Base-by-base conservation (phyloP, 208 protist species). In the Novymonas esmeraldas region DNA sequence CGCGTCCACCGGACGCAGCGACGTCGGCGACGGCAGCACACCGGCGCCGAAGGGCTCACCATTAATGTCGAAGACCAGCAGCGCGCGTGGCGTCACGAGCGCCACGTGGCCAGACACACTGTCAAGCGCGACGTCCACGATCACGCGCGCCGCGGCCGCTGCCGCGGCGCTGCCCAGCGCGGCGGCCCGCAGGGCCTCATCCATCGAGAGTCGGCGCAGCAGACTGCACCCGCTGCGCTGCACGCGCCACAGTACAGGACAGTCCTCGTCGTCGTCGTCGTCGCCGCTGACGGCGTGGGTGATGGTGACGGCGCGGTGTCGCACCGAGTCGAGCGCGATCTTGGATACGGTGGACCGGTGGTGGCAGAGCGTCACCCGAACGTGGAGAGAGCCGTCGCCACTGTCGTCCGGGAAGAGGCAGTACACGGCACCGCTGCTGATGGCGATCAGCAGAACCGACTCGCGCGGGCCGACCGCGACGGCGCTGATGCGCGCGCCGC, bases 171-270 rank as follows among this genome's bases (percentile, higher is more conserved):
- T 64, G 29, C 60, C 36, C 7, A 14, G 52, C 16, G 42, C 34
- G 10, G 26, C 44, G 6, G n/a, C 52, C 1, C 68, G 76, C 54
- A 89, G 64, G 28, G 79, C 50, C 5, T 24, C 11, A 7, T 57
- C 29, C 10, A 87, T 34, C 38, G 80, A 49, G 1, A 94, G 79
- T 0, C 68, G 68, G 52, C 79, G 63, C 45, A 94, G 50, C 42
- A 84, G 76, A 29, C 10, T 67, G 44, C 64, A 71, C 11, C 76
- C 76, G 24, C 63, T 74, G 20, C 77, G 86, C 59, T 91, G 85
- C 50, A 96, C 73, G 9, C 87, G 82, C 87, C 91, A 94, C 41
- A 96, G 73, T 41, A 88, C 71, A 6, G 91, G 88, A n/a, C n/a
- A n/a, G n/a, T n/a, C n/a, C n/a, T n/a, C n/a, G n/a, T n/a, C n/a